Conservation (phyloP, 768 basidiomycete genomes). For the Auricularia auricula-judae region DNA sequence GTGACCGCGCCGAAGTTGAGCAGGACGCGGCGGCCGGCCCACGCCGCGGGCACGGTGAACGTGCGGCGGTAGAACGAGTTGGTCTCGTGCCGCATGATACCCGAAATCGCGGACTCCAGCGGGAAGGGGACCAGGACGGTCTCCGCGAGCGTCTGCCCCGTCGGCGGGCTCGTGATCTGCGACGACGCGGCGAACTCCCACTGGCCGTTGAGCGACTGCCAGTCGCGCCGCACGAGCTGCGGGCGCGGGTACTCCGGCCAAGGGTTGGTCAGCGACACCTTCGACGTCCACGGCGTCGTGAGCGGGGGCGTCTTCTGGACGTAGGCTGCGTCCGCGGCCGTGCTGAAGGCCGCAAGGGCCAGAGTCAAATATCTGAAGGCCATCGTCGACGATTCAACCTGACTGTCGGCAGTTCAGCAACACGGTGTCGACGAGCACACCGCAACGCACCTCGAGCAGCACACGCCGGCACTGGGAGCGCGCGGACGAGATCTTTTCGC, state of each 20-base stretch:
- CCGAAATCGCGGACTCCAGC: conserved; percentile 1
- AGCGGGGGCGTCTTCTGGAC: neutral
- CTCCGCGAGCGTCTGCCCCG: conserved; percentile 1
- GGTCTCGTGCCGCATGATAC: neutral
- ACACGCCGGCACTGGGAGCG: no score
- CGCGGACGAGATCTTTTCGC: no score
- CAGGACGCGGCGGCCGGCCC: neutral
- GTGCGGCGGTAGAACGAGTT: conserved; percentile 1
- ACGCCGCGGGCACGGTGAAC: neutral
- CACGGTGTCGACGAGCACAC: no score
- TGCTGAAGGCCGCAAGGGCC: neutral
- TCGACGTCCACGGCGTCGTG: conserved; percentile 4
- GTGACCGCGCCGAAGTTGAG: conserved; percentile 1
- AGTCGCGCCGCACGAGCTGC: neutral
- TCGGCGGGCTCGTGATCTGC: neutral
- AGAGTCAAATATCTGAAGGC: neutral
- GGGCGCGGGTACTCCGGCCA: neutral
- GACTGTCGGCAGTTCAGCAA: no score
- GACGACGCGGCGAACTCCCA: neutral
- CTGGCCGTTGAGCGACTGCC: neutral
- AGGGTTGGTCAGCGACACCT: neutral
- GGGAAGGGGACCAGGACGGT: conserved; percentile 1
- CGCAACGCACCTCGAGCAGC: no score
- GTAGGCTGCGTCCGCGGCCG: neutral
- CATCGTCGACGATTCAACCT: neutral